A percentile compares a stretch with the other conserved stretches of the same genome.
phyloP scores from a whole-genome alignment of 345 rosid species.

The Eucalyptus melliodora region DNA sequence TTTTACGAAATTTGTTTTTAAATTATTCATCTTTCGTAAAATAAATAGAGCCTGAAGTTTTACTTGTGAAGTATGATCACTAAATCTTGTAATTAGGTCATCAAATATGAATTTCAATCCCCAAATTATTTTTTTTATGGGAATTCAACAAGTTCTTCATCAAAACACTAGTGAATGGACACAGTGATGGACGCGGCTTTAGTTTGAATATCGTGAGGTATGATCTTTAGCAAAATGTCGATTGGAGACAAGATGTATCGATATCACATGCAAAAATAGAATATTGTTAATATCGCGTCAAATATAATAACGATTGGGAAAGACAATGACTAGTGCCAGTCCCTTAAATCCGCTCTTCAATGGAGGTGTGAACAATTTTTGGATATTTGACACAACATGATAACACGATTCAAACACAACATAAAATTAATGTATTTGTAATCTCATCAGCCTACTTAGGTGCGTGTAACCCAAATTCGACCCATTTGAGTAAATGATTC shows the following conservation, averaged over 20 bases:
- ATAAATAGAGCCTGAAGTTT: neutral
- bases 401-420: neutral
- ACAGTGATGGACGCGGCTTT: accelerated
- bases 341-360: neutral
- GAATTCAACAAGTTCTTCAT: neutral
- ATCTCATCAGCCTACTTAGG: accelerated
- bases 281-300: neutral
- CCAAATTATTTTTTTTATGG: neutral
- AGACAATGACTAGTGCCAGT: neutral
- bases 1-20: accelerated
- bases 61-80: neutral
- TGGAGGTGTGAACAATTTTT: neutral
- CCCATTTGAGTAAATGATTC: neutral
- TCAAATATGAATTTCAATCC: neutral
- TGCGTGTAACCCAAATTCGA: accelerated
- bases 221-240: neutral
- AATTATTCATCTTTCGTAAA: accelerated
- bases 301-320: neutral
- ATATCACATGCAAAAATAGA: neutral
- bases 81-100: neutral
- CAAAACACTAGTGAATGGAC: neutral
- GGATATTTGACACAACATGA: neutral
- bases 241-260: neutral
- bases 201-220: neutral
- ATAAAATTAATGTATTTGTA: neutral